phyloP scores from a whole-genome alignment of 768 basidiomycete species.

The Omphalotus guepiniiformis region DNA sequence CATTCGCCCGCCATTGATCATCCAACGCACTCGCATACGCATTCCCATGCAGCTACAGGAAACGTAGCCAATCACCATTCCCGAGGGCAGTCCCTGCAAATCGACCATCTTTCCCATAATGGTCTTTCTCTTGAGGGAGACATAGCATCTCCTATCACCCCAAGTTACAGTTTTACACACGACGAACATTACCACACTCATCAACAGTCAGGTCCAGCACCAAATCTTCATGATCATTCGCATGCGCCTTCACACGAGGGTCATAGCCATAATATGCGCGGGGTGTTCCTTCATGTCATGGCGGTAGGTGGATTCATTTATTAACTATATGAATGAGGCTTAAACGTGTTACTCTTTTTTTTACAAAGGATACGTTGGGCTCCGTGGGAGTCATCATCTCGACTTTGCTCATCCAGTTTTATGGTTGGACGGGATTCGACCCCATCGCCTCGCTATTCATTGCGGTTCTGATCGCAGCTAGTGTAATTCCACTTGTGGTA shows the following conservation, averaged over 20 bases:
- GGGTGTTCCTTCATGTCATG: slow-evolving; percentile 97
- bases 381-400: slow-evolving; percentile 98
- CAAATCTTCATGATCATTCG: slow-evolving; percentile 47
- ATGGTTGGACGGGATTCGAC: slow-evolving; percentile 99
- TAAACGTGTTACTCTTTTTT: not conserved
- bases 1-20: slow-evolving; percentile 9
- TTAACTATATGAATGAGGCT: no score
- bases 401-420: slow-evolving; percentile 90
- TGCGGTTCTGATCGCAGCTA: slow-evolving; percentile 90
- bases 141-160: slow-evolving; percentile 57
- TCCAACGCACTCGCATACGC: slow-evolving; percentile 16
- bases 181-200: slow-evolving; percentile 48
- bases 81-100: slow-evolving; percentile 36
- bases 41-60: slow-evolving; percentile 9
- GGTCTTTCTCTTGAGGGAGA: slow-evolving; percentile 18
- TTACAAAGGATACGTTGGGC: slow-evolving; percentile 80
- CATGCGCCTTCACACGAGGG: slow-evolving; percentile 65
- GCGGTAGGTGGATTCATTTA: slow-evolving; percentile 49
- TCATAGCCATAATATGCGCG: slow-evolving; percentile 98
- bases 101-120: slow-evolving; percentile 17
- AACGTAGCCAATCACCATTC: slow-evolving; percentile 32
- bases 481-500: slow-evolving; percentile 91
- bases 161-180: slow-evolving; percentile 52
- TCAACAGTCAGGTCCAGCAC: slow-evolving; percentile 34
- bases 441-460: slow-evolving; percentile 98